phyloP scores from a whole-genome alignment of 2,329 filamentous ascomycete genomes.

The Sporothrix humicola region DNA sequence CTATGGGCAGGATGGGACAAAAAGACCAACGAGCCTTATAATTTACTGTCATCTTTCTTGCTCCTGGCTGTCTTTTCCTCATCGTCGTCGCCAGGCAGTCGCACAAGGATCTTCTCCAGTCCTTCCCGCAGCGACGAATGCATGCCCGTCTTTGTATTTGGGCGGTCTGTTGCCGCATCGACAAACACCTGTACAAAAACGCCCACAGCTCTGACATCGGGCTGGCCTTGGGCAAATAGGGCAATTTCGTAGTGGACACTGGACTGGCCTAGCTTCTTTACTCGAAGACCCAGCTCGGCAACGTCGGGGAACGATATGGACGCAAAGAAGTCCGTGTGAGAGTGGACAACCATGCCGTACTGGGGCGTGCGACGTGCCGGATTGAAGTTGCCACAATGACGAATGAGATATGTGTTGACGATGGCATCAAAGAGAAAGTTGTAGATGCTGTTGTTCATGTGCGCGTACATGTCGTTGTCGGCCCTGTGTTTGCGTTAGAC shows the following conservation, averaged over 20 bases:
- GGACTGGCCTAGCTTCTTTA: constrained; percentile 81
- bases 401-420: constrained; percentile 86
- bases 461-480: constrained; percentile 94
- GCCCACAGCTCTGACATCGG: constrained; percentile 80
- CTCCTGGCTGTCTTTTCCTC: background rate
- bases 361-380: constrained; percentile 71
- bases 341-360: constrained; percentile 84
- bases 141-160: constrained; percentile 68
- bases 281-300: constrained; percentile 79
- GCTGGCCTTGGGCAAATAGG: constrained; percentile 76
- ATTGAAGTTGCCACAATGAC: constrained; percentile 70
- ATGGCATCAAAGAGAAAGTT: constrained; percentile 87
- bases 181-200: constrained; percentile 90
- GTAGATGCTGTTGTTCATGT: constrained; percentile 91
- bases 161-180: constrained; percentile 72
- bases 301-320: constrained; percentile 81
- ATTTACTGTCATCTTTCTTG: constrained; percentile 14
- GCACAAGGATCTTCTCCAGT: constrained; percentile 60
- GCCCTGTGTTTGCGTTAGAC: constrained; percentile 59
- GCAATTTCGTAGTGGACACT: constrained; percentile 91
- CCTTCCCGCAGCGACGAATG: constrained; percentile 61
- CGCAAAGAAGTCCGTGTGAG: constrained; percentile 83
- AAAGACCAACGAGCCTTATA: background rate
- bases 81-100: constrained; percentile 32
- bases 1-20: background rate